Conservation (phyloP, 1,139 yeast species). For the Nakaseomyces delphensis region DNA sequence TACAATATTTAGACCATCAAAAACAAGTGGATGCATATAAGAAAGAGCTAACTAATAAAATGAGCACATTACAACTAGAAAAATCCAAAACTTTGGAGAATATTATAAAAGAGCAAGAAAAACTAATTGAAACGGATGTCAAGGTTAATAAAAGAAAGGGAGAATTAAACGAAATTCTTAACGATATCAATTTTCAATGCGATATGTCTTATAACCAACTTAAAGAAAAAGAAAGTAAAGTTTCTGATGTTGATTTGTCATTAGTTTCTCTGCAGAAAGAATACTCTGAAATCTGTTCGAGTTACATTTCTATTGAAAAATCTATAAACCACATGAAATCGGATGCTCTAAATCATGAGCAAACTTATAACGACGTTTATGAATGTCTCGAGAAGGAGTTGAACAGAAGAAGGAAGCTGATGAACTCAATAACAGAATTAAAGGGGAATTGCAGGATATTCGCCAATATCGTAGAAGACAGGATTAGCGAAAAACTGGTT, state of each 20-base stretch:
- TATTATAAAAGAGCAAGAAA: constrained; percentile 12
- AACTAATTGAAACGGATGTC: constrained; percentile 10
- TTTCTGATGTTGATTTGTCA: constrained; percentile 9
- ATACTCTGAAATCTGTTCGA: constrained; percentile 11
- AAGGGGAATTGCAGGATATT: constrained; percentile 32
- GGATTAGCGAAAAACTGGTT: constrained; percentile 4
- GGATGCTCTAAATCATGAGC: constrained; percentile 12
- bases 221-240: background rate
- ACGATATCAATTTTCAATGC: background rate
- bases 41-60: constrained; percentile 7
- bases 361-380: constrained; percentile 19
- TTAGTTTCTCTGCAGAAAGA: constrained; percentile 10
- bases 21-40: constrained; percentile 8
- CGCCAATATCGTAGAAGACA: constrained; percentile 18
- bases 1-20: constrained; percentile 5
- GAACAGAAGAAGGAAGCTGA: constrained; percentile 37
- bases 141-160: constrained; percentile 7
- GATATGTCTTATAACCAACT: background rate
- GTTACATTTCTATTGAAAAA: constrained; percentile 12
- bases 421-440: constrained; percentile 46
- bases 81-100: constrained; percentile 10
- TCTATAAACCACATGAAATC: constrained; percentile 8
- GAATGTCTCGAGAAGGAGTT: constrained; percentile 29
- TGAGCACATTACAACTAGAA: constrained; percentile 10
- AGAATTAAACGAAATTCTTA: constrained; percentile 9